These are phyloP conservation scores for Aspergillus persii DNA, from an alignment of 2,329 filamentous ascomycete species.

Conservation along the genomic window DNA sequence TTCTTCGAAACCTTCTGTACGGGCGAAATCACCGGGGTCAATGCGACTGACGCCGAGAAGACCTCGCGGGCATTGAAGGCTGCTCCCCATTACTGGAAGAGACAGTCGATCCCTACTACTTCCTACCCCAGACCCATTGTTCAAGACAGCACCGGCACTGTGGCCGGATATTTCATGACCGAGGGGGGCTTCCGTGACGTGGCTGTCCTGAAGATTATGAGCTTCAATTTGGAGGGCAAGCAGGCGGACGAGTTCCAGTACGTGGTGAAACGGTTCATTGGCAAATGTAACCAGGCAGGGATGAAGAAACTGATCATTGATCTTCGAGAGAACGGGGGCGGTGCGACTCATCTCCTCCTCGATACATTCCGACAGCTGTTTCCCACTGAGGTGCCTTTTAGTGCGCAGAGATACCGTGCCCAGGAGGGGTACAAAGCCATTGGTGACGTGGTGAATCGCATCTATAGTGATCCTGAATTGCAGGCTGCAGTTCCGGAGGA, in stretches of 20 bases:
- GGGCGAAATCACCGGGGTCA: slow-evolving; percentile 7
- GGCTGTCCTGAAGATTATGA: slow-evolving; percentile 46
- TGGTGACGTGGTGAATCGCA: slow-evolving; percentile 13
- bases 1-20: slow-evolving; percentile 42
- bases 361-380: slow-evolving; percentile 55
- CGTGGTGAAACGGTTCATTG: slow-evolving; percentile 47
- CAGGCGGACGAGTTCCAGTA: slow-evolving; percentile 35
- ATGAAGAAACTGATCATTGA: slow-evolving; percentile 63
- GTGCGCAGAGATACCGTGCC: slow-evolving; percentile 45
- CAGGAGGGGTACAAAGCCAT: slow-evolving; percentile 34
- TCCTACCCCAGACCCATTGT: slow-evolving; percentile 41
- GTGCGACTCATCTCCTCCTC: slow-evolving; percentile 45
- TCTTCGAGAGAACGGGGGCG: slow-evolving; percentile 59
- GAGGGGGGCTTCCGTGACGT: slow-evolving; percentile 35
- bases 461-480: too few relatives aligned
- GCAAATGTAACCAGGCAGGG: slow-evolving; percentile 42
- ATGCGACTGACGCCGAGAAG: neutral
- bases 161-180: slow-evolving; percentile 46
- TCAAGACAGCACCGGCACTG: slow-evolving; percentile 31
- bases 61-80: neutral
- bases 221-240: slow-evolving; percentile 30
- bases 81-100: slow-evolving; percentile 13
- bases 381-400: slow-evolving; percentile 42
- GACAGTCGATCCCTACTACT: slow-evolving; percentile 6
- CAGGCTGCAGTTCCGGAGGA: too few relatives aligned